These are phyloP conservation scores for Pyricularia pennisetigena DNA, from an alignment of 2,329 filamentous ascomycete genomes.

Conservation along the genomic window DNA sequence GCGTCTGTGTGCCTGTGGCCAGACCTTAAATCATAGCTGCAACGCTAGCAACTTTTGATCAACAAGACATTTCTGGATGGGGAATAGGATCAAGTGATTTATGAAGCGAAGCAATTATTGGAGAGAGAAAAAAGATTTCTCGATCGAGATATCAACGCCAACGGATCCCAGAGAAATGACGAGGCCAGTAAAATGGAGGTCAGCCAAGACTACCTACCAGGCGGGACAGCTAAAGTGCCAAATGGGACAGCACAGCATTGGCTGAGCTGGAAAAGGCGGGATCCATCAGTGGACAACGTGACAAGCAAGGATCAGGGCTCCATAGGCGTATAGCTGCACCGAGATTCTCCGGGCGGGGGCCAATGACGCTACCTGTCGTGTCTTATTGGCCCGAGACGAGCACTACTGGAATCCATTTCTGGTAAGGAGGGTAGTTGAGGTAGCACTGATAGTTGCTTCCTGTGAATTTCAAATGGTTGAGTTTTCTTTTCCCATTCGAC, in stretches of 20 bases:
- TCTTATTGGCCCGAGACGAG: neutral
- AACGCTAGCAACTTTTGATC: neutral
- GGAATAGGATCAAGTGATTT: neutral
- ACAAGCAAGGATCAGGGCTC: neutral
- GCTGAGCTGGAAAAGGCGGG: neutral
- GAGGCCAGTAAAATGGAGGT: neutral
- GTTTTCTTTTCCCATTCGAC: neutral
- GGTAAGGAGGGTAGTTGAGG: neutral
- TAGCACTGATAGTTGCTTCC: neutral
- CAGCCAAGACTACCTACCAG: neutral
- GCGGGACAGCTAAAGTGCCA: neutral
- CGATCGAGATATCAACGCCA: neutral
- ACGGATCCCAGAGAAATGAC: neutral
- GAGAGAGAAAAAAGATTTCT: neutral
- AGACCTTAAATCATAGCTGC: conserved; percentile 1
- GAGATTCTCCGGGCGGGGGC: neutral
- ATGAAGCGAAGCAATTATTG: neutral
- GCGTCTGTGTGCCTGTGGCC: neutral
- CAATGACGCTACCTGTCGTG: neutral
- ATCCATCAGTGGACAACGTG: neutral
- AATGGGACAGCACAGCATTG: neutral
- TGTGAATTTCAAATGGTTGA: neutral
- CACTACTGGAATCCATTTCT: neutral
- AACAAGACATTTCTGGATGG: neutral
- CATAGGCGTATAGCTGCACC: neutral